These are phyloP conservation scores for Mollisia scopiformis DNA, from an alignment of 2,329 filamentous ascomycete species.

Conservation along the genomic window DNA sequence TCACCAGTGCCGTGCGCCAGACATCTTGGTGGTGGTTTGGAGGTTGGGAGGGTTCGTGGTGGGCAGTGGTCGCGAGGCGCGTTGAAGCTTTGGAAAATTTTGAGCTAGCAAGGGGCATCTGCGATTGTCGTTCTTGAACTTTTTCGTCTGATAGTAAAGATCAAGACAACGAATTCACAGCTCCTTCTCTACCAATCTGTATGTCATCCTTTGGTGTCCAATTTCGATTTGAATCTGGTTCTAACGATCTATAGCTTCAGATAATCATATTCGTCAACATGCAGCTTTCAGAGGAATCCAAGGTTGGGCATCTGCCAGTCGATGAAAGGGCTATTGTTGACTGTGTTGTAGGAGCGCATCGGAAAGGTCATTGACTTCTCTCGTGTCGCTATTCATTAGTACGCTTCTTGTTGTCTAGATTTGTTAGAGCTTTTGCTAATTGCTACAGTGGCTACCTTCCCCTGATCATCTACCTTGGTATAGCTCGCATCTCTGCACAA, in stretches of 20 bases:
- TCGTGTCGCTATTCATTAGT: constrained; percentile 95
- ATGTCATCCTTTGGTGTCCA: not conserved
- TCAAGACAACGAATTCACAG: constrained; percentile 13
- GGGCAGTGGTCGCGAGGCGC: constrained; percentile 24
- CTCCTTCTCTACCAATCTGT: constrained; percentile 11
- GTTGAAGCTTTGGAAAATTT: constrained; percentile 16
- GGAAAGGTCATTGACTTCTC: constrained; percentile 94
- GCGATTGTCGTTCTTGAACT: constrained; percentile 20
- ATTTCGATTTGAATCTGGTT: not conserved
- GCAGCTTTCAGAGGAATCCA: constrained; percentile 90
- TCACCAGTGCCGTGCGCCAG: constrained; percentile 70
- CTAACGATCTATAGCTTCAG: constrained; percentile 20
- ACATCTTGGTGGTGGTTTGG: constrained; percentile 39
- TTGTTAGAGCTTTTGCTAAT: constrained; percentile 37
- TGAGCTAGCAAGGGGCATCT: constrained; percentile 18
- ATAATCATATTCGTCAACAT: constrained; percentile 29
- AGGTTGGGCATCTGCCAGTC: constrained; percentile 58
- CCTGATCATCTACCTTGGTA: constrained; percentile 95
- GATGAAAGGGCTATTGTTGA: constrained; percentile 22
- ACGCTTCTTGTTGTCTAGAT: constrained; percentile 42
- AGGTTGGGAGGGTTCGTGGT: constrained; percentile 5
- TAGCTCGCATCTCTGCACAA: constrained; percentile 30
- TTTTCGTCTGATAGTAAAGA: constrained; percentile 1
- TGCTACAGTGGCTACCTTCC: constrained; percentile 84
- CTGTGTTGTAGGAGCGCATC: constrained; percentile 80